A percentile compares a stretch with the other conserved stretches of the same genome.
Conservation (phyloP, 768 basidiomycete genomes). For the Daedalea quercina region DNA sequence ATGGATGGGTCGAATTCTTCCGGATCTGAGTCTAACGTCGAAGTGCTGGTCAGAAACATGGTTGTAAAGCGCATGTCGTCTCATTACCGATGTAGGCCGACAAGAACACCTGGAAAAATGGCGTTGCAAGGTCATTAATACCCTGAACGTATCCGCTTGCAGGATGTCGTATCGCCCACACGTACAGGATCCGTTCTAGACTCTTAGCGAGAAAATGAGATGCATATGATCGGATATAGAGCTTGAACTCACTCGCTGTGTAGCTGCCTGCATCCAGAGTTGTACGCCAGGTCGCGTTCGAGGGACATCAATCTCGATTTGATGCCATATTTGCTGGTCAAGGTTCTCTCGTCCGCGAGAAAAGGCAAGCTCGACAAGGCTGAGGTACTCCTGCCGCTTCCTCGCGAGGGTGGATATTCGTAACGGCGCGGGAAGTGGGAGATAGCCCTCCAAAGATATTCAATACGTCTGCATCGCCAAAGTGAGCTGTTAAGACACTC, state of each 20-base stretch:
- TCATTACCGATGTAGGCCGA: conserved; percentile 85
- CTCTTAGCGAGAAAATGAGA: conserved; percentile 46
- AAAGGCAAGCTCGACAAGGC: conserved; percentile 86
- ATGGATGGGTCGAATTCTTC: conserved; percentile 78
- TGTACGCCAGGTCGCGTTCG: conserved; percentile 87
- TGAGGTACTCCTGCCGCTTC: conserved; percentile 89
- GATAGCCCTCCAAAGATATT: conserved; percentile 65
- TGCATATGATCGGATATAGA: background rate
- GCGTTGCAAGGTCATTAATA: conserved; percentile 96
- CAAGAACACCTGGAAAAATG: conserved; percentile 96
- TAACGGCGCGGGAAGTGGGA: conserved; percentile 75
- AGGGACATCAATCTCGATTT: conserved; percentile 98
- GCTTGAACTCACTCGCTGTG: conserved; percentile 66
- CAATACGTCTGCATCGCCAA: background rate
- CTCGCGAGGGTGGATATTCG: conserved; percentile 73
- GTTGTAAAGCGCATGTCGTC: background rate
- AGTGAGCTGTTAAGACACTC: conserved; percentile 28
- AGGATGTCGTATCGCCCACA: conserved; percentile 98
- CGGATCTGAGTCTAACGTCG: conserved; percentile 72
- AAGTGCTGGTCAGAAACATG: background rate
- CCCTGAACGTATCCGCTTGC: conserved; percentile 99
- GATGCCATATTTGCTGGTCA: conserved; percentile 98
- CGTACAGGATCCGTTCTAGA: conserved; percentile 91
- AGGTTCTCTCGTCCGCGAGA: conserved; percentile 77
- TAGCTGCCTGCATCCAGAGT: conserved; percentile 86